Base-by-base conservation (phyloP, 345 rosid genomes). In the Citrus hindsii region DNA sequence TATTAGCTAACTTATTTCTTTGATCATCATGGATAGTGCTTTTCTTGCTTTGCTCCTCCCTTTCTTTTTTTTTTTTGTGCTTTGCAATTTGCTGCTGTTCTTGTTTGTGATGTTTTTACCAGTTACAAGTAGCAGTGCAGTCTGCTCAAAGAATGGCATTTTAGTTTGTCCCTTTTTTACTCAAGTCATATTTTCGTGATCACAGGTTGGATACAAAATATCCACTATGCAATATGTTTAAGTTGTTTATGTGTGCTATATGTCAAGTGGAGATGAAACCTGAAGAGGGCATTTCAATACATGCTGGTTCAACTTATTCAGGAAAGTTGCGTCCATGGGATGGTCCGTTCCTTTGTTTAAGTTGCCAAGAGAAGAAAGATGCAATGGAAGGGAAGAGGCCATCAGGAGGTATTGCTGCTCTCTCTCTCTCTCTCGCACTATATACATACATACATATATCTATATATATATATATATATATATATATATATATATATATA, bases 201-300 rank as follows among this genome's bases (percentile, higher is more conserved):
- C 87, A 90, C 98, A 97, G 98, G 91, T 87, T 97, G 80, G 94
- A 94, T 76, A 90, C 96, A n/a, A 92, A 90, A 79, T 97, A 94
- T 79, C 98, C 98, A 4, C 87, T 94, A 21, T 93, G 98, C 96
- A 97, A 97, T 88, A 90, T 97, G 98, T 97, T 94, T 80, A 90
- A 87, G 93, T 72, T 97, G 92, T 97, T 94, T 80, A 89, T 81
- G 86, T 94, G 99, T 79, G 99, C 99, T n/a, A 95, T 97, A 60
- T 97, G 99, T 85, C 99, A 97, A 91, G 87, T 93, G 85, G 99
- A 97, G 88, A 89, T 94, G 72, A 94, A 90, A 87, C 99, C 99
- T 42, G 98, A 94, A 69, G 94, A 97, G 87, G 99, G 98, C 70
- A 81, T 93, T 67, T 94, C 99, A 66, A 89, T 97, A 85, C 99